Evolutionary conservation across 768 basidiomycete species (phyloP).

Genomic region (Glaciozyma antarctica): DNA sequence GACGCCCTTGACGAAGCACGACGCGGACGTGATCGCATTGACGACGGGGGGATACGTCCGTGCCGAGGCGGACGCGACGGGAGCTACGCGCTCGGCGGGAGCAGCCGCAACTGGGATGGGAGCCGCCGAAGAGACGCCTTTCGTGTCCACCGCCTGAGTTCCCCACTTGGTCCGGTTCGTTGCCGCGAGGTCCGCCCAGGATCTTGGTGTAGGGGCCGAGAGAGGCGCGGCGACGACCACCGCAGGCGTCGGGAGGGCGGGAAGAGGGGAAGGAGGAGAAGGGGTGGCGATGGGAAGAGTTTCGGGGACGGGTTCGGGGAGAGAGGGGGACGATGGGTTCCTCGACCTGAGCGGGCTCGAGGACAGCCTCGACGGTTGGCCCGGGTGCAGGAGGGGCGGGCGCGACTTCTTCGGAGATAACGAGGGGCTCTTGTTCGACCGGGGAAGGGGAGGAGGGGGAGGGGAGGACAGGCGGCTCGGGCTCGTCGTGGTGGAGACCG

Average conservation of each 20-base stretch:
- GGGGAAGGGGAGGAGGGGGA: no score
- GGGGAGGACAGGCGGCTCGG: background rate
- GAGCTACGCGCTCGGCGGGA: conserved; percentile 6
- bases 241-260: conserved; percentile 26
- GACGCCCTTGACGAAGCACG: conserved; percentile 91
- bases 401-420: background rate
- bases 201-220: conserved; percentile 53
- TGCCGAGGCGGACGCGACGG: background rate
- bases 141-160: conserved; percentile 63
- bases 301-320: background rate
- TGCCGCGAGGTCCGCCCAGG: conserved; percentile 88
- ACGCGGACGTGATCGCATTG: conserved; percentile 53
- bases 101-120: conserved; percentile 30
- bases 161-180: conserved; percentile 77
- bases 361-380: background rate
- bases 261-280: conserved; percentile 14
- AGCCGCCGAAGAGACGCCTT: conserved; percentile 60
- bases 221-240: conserved; percentile 42
- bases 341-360: background rate
- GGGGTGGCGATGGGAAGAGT: background rate
- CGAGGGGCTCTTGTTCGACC: background rate
- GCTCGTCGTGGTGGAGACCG: conserved; percentile 3
- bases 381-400: background rate
- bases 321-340: background rate
- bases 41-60: background rate